Percentiles rank a stretch among this genome's conserved stretches.
Conservation (phyloP, 2,329 filamentous ascomycete genomes). For the Nannizzia gypsea region DNA sequence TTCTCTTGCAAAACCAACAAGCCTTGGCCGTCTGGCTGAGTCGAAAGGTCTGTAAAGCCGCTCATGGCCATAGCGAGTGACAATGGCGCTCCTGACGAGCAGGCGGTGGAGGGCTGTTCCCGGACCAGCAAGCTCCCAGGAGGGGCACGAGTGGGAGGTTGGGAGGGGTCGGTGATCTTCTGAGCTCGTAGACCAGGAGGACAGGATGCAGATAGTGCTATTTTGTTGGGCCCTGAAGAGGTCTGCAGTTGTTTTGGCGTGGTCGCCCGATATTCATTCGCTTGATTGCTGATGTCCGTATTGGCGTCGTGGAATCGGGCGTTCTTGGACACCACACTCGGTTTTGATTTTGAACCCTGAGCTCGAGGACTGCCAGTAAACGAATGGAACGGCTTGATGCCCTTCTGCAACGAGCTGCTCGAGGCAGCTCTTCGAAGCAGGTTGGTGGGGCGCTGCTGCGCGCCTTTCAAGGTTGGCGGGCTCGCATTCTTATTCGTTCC, state of each 20-base stretch:
- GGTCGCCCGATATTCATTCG: not conserved
- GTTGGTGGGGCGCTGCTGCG: not conserved
- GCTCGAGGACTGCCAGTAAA: not conserved
- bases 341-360: not conserved
- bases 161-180: not conserved
- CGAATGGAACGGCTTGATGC: constrained; percentile 23
- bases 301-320: not conserved
- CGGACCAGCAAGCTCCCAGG: not conserved
- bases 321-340: not conserved
- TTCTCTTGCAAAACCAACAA: constrained; percentile 18
- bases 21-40: constrained; percentile 26
- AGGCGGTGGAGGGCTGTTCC: constrained; percentile 23
- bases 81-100: constrained; percentile 23
- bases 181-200: not conserved
- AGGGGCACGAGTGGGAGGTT: not conserved
- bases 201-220: not conserved
- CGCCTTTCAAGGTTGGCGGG: not conserved
- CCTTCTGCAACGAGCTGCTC: constrained; percentile 1
- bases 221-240: no score
- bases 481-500: not conserved
- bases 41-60: not conserved
- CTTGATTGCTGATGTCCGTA: not conserved
- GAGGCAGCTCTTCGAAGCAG: not conserved
- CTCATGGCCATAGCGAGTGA: constrained; percentile 14
- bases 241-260: not conserved